Base-by-base conservation (phyloP, 2,329 filamentous ascomycete genomes). In the Salinomyces thailandicus region DNA sequence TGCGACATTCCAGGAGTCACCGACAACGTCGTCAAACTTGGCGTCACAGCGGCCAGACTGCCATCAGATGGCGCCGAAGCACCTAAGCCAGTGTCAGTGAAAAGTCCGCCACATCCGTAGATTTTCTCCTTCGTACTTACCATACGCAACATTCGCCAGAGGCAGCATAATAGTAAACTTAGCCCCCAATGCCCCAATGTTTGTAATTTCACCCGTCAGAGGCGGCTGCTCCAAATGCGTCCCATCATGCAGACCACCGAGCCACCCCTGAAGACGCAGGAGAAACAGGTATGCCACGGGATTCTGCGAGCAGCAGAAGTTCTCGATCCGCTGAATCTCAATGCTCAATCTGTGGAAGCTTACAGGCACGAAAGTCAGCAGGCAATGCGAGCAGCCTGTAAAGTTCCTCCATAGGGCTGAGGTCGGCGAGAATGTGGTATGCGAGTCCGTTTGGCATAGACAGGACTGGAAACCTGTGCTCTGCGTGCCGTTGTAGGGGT, bases 111-210 rank as follows among this genome's bases (percentile, higher is more conserved):
- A n/a, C n/a, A n/a, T n/a, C n/a, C n/a, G n/a, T n/a, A n/a, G n/a
- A n/a, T n/a, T n/a, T n/a, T n/a, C n/a, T n/a, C n/a, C n/a, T n/a
- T n/a, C n/a, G 22, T 9, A 26, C 22, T 26, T n/a, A 26, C 39
- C 36, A n/a, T 33, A 42, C 3, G 39, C 39, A n/a, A 39, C n/a
- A 24, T 42, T 42, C 3, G 33, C 36, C 8, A 42, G 36, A 3
- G 39, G 39, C 12, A 36, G 36, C 9, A 20, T 36, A 5, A 36
- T 39, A 9, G 39, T 42, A 33, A 39, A 39, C 8, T 18, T 13
- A 5, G 31, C 12, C 5, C 16, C 16, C 13, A 39, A n/a, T 2
- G 3, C 24, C 7, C 14, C 16, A 6, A 39, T 22, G 17, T 18
- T 4, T 5, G 33, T 38, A 18, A 42, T 36, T 19, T 14, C 19